phyloP scores from a whole-genome alignment of 2,329 filamentous ascomycete genomes.

The Colletotrichum kahawae region DNA sequence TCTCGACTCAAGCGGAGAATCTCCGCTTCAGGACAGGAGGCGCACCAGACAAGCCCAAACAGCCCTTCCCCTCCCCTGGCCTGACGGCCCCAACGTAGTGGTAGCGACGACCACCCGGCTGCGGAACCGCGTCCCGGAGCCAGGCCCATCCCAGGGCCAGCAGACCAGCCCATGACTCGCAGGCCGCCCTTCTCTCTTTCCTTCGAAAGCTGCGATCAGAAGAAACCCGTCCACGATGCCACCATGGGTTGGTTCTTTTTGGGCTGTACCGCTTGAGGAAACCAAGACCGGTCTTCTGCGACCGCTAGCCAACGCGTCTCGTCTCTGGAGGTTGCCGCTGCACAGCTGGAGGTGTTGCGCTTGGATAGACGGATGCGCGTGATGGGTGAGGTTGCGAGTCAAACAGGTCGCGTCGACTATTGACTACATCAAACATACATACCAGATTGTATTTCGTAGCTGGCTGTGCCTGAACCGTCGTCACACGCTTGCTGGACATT shows the following conservation, averaged over 20 bases:
- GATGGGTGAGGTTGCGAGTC: neutral
- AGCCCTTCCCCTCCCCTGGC: neutral
- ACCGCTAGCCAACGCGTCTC: neutral
- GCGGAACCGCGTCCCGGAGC: constrained; percentile 12
- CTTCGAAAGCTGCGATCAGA: neutral
- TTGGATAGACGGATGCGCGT: neutral
- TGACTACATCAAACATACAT: neutral
- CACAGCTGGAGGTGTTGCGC: neutral
- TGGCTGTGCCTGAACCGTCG: too few species aligned
- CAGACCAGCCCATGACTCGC: constrained; percentile 13
- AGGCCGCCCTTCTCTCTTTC: neutral
- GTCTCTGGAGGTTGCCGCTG: neutral
- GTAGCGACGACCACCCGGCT: constrained; percentile 14
- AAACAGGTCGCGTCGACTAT: neutral
- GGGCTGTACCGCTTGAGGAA: neutral
- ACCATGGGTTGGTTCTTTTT: neutral
- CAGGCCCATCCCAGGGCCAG: neutral
- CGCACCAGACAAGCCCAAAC: neutral
- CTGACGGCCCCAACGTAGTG: constrained; percentile 16
- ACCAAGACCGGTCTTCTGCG: neutral
- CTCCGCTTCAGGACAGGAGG: constrained; percentile 7
- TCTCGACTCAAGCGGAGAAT: constrained; percentile 16
- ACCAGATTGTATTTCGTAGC: neutral
- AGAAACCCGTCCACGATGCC: neutral
- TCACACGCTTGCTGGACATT: neutral